phyloP scores from a whole-genome alignment of 805 yeast genomes.

The Kodamaea leandrae region DNA sequence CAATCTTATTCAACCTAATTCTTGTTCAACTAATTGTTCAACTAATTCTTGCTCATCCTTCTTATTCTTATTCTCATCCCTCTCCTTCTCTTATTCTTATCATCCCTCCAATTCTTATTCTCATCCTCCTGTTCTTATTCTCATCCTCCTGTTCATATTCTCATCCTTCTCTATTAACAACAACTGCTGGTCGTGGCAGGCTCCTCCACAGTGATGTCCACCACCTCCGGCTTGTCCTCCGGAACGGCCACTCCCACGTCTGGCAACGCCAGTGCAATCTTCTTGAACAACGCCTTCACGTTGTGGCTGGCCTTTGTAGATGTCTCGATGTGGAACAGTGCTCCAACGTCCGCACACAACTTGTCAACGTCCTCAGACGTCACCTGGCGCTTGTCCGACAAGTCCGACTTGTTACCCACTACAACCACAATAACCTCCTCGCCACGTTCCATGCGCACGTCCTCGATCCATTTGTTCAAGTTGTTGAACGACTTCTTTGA shows the following conservation, averaged over 20 bases:
- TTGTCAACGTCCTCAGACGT: conserved; percentile 80
- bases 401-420: conserved; percentile 90
- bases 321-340: conserved; percentile 84
- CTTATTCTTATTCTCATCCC: no score
- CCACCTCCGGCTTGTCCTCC: conserved; percentile 32
- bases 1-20: no score
- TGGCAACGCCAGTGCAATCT: conserved; percentile 87
- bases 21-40: no score
- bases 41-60: no score
- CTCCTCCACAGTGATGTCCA: conserved; percentile 37
- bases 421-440: conserved; percentile 82
- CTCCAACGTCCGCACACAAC: conserved; percentile 67
- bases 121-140: not conserved
- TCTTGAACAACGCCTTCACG: conserved; percentile 84
- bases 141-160: no score
- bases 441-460: conserved; percentile 91
- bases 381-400: conserved; percentile 70
- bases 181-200: conserved; percentile 21
- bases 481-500: conserved; percentile 79
- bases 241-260: conserved; percentile 48
- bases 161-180: not conserved
- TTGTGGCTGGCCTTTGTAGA: conserved; percentile 94
- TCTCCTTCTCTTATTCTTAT: not conserved
- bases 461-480: conserved; percentile 89
- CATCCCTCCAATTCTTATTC: no score